Evolutionary conservation across 2,329 filamentous ascomycete species (phyloP), one percentile per base, ranked within the genome.

Genomic region (Gaeumannomyces tritici): DNA sequence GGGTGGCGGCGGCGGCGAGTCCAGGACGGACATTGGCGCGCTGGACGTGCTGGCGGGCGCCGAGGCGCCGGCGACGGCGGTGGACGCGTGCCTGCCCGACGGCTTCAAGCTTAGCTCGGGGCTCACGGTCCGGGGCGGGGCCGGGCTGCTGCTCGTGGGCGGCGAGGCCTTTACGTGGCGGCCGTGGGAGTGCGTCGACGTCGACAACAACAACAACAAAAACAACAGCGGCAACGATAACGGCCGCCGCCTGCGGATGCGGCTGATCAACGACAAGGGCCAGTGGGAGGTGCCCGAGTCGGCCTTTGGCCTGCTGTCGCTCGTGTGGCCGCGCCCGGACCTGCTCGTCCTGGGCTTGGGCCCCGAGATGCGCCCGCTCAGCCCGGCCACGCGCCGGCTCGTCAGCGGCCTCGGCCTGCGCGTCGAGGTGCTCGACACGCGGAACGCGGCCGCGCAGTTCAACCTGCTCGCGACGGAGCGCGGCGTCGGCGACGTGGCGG

Each of bases 401-500:
- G 85, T 99, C 63, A 89, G 88, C 65, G 82, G 84, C 33, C 75
- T 98, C 55, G 95, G 95, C 0, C 89, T 98, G 68, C 82, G 91
- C 63, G 81, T 98, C 6, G 95, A 99, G 70, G 82, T 97, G 4
- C 83, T 93, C 70, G 95, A 98, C 76, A 98, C 95, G 35, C 82
- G 91, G 66, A 98, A 98, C 75, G 95, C 95, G 11, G 91, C 93
- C 1, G 89, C 93, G 42, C 92, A 97, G 73, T 99, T 95, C 74
- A 99, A 99, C 72, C 73, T 99, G 70, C 77, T 99, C 62, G 93
- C 92, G n/a, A 98, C 92, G 24, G 95, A 99, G 77, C 81, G 95
- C 61, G 93, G 95, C 1, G 86, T 95, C 7, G 82, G 86, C 26
- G 89, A 93, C 69, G 87, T 98, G 65, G 93, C 92, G 31, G 93